These are phyloP conservation scores for Diplocarpon mali DNA, from an alignment of 2,329 filamentous ascomycete genomes.

Conservation along the genomic window DNA sequence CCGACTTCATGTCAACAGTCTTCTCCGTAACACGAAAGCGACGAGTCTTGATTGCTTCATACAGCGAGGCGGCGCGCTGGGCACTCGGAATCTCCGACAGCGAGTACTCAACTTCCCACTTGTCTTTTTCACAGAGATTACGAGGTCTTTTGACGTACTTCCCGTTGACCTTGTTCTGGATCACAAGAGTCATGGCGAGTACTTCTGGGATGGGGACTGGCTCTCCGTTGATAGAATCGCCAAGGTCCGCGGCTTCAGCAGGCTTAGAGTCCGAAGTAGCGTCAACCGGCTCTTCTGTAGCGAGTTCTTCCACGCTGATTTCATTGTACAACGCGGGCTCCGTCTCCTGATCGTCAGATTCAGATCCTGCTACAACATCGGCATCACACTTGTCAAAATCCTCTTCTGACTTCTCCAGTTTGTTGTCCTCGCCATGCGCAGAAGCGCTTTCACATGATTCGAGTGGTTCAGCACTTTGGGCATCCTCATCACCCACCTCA, in stretches of 20 bases:
- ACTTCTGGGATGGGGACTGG: slow-evolving; percentile 2
- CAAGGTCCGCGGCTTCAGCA: no score
- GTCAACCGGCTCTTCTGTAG: no score
- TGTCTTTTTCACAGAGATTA: slow-evolving; percentile 32
- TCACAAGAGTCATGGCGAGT: slow-evolving; percentile 50
- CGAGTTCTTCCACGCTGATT: no score
- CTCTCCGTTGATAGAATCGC: no score
- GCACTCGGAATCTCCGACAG: slow-evolving; percentile 48
- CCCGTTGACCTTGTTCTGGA: slow-evolving; percentile 64
- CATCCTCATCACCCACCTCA: slow-evolving; percentile 1
- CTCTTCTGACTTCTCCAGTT: no score
- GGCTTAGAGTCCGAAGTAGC: no score
- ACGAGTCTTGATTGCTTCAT: slow-evolving; percentile 43
- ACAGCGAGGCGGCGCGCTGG: slow-evolving; percentile 37
- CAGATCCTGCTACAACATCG: no score
- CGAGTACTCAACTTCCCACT: slow-evolving; percentile 71
- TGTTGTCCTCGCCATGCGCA: no score
- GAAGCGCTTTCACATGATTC: no score
- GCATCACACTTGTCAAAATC: no score
- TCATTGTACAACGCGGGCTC: no score
- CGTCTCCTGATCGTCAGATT: no score
- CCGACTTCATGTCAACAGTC: slow-evolving; percentile 16
- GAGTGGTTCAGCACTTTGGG: neutral
- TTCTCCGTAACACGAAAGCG: slow-evolving; percentile 36
- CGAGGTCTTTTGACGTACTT: slow-evolving; percentile 49